Percentiles rank a stretch among this genome's conserved stretches.
phyloP scores from a whole-genome alignment of 345 rosid genomes.

The Adansonia digitata region DNA sequence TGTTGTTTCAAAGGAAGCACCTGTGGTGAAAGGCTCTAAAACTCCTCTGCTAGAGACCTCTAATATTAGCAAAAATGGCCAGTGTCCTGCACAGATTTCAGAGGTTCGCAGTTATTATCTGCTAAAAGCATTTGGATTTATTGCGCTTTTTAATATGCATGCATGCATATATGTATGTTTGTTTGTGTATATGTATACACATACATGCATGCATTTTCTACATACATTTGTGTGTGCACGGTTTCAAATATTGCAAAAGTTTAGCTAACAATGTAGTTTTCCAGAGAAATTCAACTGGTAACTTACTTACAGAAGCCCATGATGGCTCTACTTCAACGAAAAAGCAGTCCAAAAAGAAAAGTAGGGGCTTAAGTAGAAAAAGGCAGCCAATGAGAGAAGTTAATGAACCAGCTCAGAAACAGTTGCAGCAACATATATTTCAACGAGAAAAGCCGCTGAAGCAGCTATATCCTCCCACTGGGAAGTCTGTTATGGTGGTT shows the following conservation, averaged over 20 bases:
- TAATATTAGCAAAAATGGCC: slow-evolving; percentile 19
- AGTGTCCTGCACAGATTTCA: slow-evolving; percentile 16
- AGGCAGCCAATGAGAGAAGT: slow-evolving; percentile 28
- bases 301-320: slow-evolving; percentile 17
- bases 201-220: neutral
- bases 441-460: slow-evolving; percentile 35
- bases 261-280: slow-evolving; percentile 34
- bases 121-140: slow-evolving; percentile 9
- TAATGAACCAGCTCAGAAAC: slow-evolving; percentile 31
- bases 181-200: neutral
- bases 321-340: slow-evolving; percentile 35
- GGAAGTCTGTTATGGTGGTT: slow-evolving; percentile 87
- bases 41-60: slow-evolving; percentile 28
- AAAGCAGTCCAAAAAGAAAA: slow-evolving; percentile 34
- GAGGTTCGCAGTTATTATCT: slow-evolving; percentile 35
- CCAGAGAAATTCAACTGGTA: slow-evolving; percentile 34
- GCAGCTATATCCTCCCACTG: slow-evolving; percentile 73
- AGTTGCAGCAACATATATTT: slow-evolving; percentile 31
- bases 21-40: slow-evolving; percentile 21
- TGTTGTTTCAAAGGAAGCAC: slow-evolving; percentile 19
- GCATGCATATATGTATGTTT: neutral
- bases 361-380: slow-evolving; percentile 26
- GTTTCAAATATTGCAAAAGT: slow-evolving; percentile 10
- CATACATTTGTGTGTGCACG: neutral
- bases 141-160: neutral